Base-by-base conservation (phyloP, 257 asterid species). In the Sherardia arvensis region DNA sequence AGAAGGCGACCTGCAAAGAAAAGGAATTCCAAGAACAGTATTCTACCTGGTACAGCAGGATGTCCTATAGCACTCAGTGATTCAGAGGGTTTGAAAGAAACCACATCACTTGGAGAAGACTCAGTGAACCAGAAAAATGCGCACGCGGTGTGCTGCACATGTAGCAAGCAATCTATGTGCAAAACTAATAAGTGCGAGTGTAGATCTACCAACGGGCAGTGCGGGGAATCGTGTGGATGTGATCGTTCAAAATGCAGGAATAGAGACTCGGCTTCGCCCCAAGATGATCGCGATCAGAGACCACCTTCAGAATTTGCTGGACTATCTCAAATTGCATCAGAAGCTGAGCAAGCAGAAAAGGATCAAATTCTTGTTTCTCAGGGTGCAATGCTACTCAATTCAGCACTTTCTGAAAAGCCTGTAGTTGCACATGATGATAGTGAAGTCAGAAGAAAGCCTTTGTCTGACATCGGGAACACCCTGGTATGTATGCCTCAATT, bases 401-500 rank as follows among this genome's bases (percentile, higher is more conserved):
- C 73, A 59, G 99, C 99, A 21, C 76, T 93, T 17, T 87, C 94
- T 32, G 95, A 74, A 34, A 87, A 83, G 76, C 76, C 84, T 14
- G 68, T 20, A 15, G 62, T 66, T 56, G 33, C 74, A n/a, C 82
- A 70, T 59, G 81, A 76, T 68, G 85, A 71, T 20, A 72, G 68
- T 59, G 80, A 67, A 20, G 30, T 72, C 22, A 49, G 49, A 58
- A 73, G 99, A 77, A 93, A 78, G 87, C 89, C 96, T 17, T 77
- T 93, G 73, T 83, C 97, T 7, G 95, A 93, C 77, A 90, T 93
- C 66, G 97, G 97, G 59, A 93, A 93, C 69, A 83, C 77, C 71
- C 65, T 80, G 78, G 98, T 92, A 77, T 61, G 91, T 62, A 12
- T 40, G 49, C 32, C 58, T 34, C 12, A 8, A 8, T 7, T 18